Conservation (phyloP, 495 filamentous ascomycete species). For the Penicillium waksmanii region DNA sequence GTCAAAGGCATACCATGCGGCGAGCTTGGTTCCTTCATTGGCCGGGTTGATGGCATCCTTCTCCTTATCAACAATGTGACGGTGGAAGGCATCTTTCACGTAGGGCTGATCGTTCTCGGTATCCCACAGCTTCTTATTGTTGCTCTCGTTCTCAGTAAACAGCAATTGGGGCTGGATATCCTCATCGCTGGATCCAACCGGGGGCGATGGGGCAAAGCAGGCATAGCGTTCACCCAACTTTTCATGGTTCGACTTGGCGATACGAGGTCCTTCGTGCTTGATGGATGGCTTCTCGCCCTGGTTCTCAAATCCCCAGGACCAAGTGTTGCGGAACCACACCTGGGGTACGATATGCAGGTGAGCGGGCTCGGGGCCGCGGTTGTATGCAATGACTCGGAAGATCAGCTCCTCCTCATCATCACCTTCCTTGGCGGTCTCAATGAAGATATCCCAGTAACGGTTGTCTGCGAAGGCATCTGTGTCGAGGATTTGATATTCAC, state of each 20-base stretch:
- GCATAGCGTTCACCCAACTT: conserved; percentile 82
- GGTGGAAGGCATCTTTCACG: conserved; percentile 95
- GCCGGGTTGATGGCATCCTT: conserved; percentile 80
- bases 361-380: conserved; percentile 86
- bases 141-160: conserved; percentile 96
- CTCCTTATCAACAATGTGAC: conserved; percentile 80
- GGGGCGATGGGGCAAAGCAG: conserved; percentile 86
- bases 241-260: conserved; percentile 73
- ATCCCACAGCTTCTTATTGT: conserved; percentile 74
- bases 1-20: conserved; percentile 90
- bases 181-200: conserved; percentile 71
- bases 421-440: conserved; percentile 91
- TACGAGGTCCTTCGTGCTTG: conserved; percentile 60
- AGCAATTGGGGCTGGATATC: conserved; percentile 83
- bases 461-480: conserved; percentile 92
- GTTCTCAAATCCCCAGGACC: conserved; percentile 84
- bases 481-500: conserved; percentile 90
- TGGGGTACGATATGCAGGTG: conserved; percentile 93
- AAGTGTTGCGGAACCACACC: conserved; percentile 96
- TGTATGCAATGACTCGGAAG: conserved; percentile 96
- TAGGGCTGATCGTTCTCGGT: conserved; percentile 78
- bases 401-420: conserved; percentile 88
- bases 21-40: conserved; percentile 82
- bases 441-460: conserved; percentile 95
- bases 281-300: conserved; percentile 76